These are phyloP conservation scores for Colletotrichum godetiae DNA, from an alignment of 2,329 filamentous ascomycete genomes.

Conservation along the genomic window DNA sequence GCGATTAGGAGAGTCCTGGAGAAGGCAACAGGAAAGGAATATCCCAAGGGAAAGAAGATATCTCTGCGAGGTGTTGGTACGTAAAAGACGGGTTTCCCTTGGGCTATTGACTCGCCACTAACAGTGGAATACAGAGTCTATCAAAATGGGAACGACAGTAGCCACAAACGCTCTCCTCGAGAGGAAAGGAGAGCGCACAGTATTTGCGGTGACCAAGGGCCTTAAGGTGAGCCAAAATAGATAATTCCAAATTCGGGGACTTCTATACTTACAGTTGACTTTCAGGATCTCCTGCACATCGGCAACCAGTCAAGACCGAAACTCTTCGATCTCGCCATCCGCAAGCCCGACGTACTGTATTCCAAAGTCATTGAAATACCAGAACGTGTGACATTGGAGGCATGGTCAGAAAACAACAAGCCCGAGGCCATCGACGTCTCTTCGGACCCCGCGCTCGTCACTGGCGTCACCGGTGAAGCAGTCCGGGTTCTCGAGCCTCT, in stretches of 20 bases:
- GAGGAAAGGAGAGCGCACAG: constrained; percentile 77
- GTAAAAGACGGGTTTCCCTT: background rate
- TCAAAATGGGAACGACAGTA: constrained; percentile 83
- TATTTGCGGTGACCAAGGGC: constrained; percentile 74
- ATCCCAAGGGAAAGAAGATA: constrained; percentile 41
- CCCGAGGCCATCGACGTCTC: constrained; percentile 19
- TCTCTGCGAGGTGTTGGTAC: constrained; percentile 40
- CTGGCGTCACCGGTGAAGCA: constrained; percentile 75
- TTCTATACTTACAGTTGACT: constrained; percentile 43
- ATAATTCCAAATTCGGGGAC: no score
- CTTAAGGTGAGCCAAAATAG: background rate
- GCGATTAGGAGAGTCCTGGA: constrained; percentile 68
- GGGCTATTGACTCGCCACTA: no score
- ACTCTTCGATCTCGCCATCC: constrained; percentile 79
- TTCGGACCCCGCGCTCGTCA: constrained; percentile 48
- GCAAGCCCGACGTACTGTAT: constrained; percentile 76
- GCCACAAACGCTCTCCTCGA: constrained; percentile 83
- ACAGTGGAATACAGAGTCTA: constrained; percentile 61
- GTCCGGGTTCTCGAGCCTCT: constrained; percentile 74
- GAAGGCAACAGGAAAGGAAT: constrained; percentile 45
- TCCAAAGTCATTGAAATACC: constrained; percentile 79
- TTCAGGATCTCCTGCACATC: constrained; percentile 77
- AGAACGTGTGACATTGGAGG: constrained; percentile 78
- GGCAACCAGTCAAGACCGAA: constrained; percentile 79
- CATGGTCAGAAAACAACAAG: constrained; percentile 32